A percentile compares a stretch with the other conserved stretches of the same genome.
Conservation (phyloP, 805 yeast genomes). For the Cyberlindnera euphorbiiphila region DNA sequence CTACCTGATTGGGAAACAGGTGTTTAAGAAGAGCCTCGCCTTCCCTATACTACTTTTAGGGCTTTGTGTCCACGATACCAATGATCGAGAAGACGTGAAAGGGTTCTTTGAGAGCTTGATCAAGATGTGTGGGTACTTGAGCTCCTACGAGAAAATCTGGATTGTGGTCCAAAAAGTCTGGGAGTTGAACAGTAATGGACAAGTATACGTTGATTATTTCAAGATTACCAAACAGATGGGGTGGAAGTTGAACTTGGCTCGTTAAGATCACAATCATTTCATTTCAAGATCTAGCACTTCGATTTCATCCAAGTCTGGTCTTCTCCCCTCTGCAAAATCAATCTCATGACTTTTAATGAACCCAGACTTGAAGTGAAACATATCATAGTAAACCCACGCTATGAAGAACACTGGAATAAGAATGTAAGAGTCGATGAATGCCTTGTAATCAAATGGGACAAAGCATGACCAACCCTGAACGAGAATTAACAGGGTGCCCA, state of each 20-base stretch:
- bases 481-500: conserved; percentile 38
- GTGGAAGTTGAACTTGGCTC: conserved; percentile 33
- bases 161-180: conserved; percentile 37
- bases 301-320: conserved; percentile 35
- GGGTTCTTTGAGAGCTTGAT: conserved; percentile 27
- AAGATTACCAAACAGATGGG: conserved; percentile 37
- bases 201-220: conserved; percentile 39
- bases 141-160: conserved; percentile 34
- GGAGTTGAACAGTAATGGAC: conserved; percentile 33
- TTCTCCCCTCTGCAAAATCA: conserved; percentile 47
- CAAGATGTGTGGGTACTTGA: conserved; percentile 32
- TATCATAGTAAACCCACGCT: conserved; percentile 36
- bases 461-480: conserved; percentile 49
- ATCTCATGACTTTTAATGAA: conserved; percentile 40
- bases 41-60: conserved; percentile 39
- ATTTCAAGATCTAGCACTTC: too few relatives aligned
- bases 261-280: too few relatives aligned
- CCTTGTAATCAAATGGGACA: conserved; percentile 45
- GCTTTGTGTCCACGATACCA: conserved; percentile 24
- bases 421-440: conserved; percentile 58
- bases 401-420: conserved; percentile 54
- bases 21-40: conserved; percentile 46
- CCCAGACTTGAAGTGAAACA: conserved; percentile 37
- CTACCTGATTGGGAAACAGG: conserved; percentile 41
- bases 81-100: conserved; percentile 25